Conservation (phyloP, 306 rosid genomes). For the Quercus robur region DNA sequence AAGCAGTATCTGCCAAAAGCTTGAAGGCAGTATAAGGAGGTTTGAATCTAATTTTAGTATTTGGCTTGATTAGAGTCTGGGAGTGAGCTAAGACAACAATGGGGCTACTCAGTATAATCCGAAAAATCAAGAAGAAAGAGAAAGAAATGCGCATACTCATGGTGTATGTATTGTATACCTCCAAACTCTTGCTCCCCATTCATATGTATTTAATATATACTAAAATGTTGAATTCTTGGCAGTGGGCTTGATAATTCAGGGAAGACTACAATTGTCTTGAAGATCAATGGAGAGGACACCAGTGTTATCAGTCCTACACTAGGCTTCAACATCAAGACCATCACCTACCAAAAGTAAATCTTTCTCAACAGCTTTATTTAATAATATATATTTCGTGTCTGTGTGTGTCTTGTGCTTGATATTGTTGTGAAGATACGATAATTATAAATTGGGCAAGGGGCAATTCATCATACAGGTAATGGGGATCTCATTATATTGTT, state of each 20-base stretch:
- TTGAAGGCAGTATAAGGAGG: too few relatives aligned
- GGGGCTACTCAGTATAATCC: slow-evolving; percentile 86
- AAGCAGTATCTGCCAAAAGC: too few relatives aligned
- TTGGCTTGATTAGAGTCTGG: neutral
- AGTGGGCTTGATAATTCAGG: slow-evolving; percentile 97
- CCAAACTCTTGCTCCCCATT: neutral
- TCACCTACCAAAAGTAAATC: slow-evolving; percentile 66
- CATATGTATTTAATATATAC: neutral
- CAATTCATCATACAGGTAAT: neutral
- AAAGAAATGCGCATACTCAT: slow-evolving; percentile 91
- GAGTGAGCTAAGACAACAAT: slow-evolving; percentile 25
- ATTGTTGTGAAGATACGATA: neutral
- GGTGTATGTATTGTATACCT: slow-evolving; percentile 52
- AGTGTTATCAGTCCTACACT: slow-evolving; percentile 94
- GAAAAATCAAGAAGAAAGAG: slow-evolving; percentile 84
- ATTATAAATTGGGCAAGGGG: neutral
- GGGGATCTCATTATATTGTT: neutral
- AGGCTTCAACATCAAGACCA: slow-evolving; percentile 96
- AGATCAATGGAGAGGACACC: slow-evolving; percentile 91
- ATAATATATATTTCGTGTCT: neutral
- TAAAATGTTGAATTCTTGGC: slow-evolving; percentile 10
- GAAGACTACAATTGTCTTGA: slow-evolving; percentile 84
- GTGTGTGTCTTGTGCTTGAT: neutral
- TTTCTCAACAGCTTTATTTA: neutral
- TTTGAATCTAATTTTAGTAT: neutral